These are phyloP conservation scores for Metschnikowia kofuensis DNA, from an alignment of 805 yeast genomes.

Conservation along the genomic window DNA sequence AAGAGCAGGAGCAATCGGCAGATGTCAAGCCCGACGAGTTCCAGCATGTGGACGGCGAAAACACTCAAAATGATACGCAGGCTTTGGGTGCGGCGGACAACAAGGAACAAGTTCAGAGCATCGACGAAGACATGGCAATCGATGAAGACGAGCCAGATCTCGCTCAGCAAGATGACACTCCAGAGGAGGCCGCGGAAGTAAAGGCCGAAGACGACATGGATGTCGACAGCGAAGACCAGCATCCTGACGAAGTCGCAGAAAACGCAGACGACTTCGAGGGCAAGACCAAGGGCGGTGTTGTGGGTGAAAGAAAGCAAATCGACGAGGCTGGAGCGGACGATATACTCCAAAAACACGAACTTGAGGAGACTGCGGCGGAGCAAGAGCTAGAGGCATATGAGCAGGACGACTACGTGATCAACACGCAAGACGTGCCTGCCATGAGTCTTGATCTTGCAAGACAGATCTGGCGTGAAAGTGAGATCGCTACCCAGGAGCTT, in stretches of 20 bases:
- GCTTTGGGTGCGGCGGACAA: conserved; percentile 84
- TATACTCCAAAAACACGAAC: conserved; percentile 16
- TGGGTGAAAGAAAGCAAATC: conserved; percentile 44
- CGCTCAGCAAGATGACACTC: conserved; percentile 15
- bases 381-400: conserved; percentile 10
- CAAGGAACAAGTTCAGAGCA: conserved; percentile 69
- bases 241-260: conserved; percentile 22
- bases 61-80: conserved; percentile 77
- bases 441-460: conserved; percentile 64
- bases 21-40: conserved; percentile 80
- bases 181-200: conserved; percentile 22
- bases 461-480: conserved; percentile 79
- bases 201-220: conserved; percentile 28
- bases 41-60: conserved; percentile 78
- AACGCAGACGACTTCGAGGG: conserved; percentile 45
- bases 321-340: conserved; percentile 16
- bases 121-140: conserved; percentile 78
- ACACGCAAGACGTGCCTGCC: conserved; percentile 38
- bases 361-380: conserved; percentile 13
- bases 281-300: conserved; percentile 47
- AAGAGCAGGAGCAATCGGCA: conserved; percentile 55
- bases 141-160: conserved; percentile 56
- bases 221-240: conserved; percentile 27
- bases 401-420: conserved; percentile 20
- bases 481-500: conserved; percentile 79